These are phyloP conservation scores for Corniculantispora saksenae DNA, from an alignment of 2,329 filamentous ascomycete species.

Conservation along the genomic window DNA sequence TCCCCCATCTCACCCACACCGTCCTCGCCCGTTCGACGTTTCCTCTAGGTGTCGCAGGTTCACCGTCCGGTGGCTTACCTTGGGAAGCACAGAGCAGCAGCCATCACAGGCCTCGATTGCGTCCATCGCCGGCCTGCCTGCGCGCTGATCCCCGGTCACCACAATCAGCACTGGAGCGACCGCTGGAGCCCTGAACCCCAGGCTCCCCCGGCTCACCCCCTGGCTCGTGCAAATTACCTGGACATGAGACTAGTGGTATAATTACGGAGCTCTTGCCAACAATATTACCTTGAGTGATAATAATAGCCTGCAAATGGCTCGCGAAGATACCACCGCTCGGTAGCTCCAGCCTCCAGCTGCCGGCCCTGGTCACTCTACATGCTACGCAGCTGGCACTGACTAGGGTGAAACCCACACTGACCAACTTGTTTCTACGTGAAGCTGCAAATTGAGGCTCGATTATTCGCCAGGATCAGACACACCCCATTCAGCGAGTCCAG, in stretches of 20 bases:
- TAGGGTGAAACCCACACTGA: constrained; percentile 13
- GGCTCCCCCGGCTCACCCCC: constrained; percentile 9
- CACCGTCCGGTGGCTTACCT: neutral
- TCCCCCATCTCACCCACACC: neutral
- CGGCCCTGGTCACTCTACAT: constrained; percentile 9
- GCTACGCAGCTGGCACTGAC: constrained; percentile 12
- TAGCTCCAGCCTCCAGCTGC: neutral
- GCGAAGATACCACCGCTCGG: neutral
- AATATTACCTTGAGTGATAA: constrained; percentile 6
- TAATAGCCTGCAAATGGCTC: neutral
- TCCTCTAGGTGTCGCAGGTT: neutral
- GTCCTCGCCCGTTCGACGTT: neutral
- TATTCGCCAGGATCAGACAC: constrained; percentile 11
- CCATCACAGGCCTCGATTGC: neutral
- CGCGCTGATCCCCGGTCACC: neutral
- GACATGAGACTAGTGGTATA: constrained; percentile 3
- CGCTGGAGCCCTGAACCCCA: constrained; percentile 10
- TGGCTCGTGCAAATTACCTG: constrained; percentile 13
- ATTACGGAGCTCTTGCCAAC: constrained; percentile 10
- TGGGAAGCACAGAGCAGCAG: neutral
- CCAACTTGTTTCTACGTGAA: neutral
- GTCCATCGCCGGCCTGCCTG: neutral
- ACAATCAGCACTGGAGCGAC: constrained; percentile 4
- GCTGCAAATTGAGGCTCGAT: constrained; percentile 17
- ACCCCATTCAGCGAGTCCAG: constrained; percentile 4